Evolutionary conservation across 768 basidiomycete genomes (phyloP).

Genomic region (Kwoniella dendrophila): DNA sequence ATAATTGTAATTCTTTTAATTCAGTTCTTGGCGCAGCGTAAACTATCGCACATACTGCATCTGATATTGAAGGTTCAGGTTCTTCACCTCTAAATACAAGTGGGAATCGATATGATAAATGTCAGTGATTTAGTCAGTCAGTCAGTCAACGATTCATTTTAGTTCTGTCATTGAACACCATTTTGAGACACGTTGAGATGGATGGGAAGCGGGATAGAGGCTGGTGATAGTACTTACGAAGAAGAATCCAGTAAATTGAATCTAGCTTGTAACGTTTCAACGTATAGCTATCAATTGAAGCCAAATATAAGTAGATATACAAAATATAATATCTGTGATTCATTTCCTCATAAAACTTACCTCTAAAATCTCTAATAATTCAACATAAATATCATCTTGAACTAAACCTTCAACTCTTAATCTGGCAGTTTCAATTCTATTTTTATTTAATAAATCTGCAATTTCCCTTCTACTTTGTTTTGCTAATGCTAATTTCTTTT

Average conservation of each 20-base stretch:
- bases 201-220: background rate
- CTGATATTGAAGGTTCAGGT: conserved; percentile 81
- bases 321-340: background rate
- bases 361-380: conserved; percentile 87
- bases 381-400: conserved; percentile 56
- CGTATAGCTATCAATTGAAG: conserved; percentile 64
- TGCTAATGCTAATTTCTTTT: conserved; percentile 88
- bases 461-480: conserved; percentile 61
- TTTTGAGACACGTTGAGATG: too few species aligned
- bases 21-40: conserved; percentile 90
- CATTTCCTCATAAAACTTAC: conserved; percentile 27
- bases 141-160: too few species aligned
- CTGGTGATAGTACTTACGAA: conserved; percentile 66
- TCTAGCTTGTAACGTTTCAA: conserved; percentile 86
- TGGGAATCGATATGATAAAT: too few species aligned
- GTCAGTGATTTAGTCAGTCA: too few species aligned
- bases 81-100: conserved; percentile 59
- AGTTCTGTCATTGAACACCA: too few species aligned
- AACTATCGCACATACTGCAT: conserved; percentile 85
- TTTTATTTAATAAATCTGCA: conserved; percentile 54
- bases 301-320: background rate
- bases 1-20: conserved; percentile 82
- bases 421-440: conserved; percentile 61
- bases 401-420: conserved; percentile 52
- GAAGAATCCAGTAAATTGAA: conserved; percentile 84